Conservation (phyloP, 164 flowering plant species). For the Cinnamomum chago region DNA sequence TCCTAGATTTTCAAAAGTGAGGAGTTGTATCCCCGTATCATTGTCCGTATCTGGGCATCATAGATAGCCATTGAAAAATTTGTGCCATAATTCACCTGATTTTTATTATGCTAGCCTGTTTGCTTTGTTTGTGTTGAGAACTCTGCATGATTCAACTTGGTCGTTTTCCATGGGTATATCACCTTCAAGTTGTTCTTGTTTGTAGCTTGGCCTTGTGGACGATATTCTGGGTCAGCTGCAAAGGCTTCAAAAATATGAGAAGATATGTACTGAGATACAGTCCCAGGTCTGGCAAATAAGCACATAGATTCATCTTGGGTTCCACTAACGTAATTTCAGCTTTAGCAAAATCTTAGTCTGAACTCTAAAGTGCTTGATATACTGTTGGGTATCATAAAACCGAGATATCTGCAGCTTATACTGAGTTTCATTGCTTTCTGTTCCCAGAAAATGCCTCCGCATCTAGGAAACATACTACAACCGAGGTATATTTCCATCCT, state of each 20-base stretch:
- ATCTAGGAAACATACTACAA: conserved; percentile 14
- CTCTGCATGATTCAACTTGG: too few relatives aligned
- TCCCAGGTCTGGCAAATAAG: conserved; percentile 46
- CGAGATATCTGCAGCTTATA: neutral
- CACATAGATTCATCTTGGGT: neutral
- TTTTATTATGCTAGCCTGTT: neutral
- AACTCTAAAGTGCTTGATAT: neutral
- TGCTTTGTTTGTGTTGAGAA: too few relatives aligned
- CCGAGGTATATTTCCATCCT: conserved; percentile 33
- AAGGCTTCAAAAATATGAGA: conserved; percentile 42
- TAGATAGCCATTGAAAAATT: neutral
- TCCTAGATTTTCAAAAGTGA: too few relatives aligned
- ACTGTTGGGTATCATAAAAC: neutral
- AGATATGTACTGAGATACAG: conserved; percentile 33
- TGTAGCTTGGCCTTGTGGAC: conserved; percentile 56
- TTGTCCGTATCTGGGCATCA: too few relatives aligned
- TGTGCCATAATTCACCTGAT: neutral
- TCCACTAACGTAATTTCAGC: neutral
- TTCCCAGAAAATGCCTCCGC: conserved; percentile 33
- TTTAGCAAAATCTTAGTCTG: neutral
- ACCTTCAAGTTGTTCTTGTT: neutral
- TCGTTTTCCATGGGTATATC: neutral
- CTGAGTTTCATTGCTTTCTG: neutral
- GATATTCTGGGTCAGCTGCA: conserved; percentile 43
- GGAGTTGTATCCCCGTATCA: too few relatives aligned